Evolutionary conservation across 2,329 filamentous ascomycete species (phyloP).

Genomic region (Phialophora verrucosa): DNA sequence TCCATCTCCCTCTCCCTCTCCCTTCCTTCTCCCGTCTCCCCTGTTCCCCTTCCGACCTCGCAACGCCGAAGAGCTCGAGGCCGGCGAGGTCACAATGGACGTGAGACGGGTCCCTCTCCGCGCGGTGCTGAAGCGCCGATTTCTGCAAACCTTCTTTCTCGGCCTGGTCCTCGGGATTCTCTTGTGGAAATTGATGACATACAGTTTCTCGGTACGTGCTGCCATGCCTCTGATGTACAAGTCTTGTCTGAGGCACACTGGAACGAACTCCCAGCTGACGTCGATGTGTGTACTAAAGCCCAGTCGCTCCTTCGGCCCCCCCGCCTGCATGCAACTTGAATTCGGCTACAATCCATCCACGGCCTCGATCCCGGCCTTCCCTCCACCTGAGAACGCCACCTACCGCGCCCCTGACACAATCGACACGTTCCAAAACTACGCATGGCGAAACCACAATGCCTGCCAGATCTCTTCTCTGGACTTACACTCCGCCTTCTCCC

Average conservation of each 20-base stretch:
- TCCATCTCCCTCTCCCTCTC: conserved; percentile 9
- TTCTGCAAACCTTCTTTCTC: conserved; percentile 11
- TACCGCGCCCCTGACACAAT: conserved; percentile 41
- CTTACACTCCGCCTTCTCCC: conserved; percentile 48
- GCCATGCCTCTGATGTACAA: conserved; percentile 5
- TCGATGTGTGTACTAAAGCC: not conserved
- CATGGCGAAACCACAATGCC: conserved; percentile 46
- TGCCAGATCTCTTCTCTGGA: conserved; percentile 56
- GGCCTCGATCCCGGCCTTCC: conserved; percentile 31
- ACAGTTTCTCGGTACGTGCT: conserved; percentile 17
- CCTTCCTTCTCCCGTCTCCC: not conserved
- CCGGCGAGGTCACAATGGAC: conserved; percentile 22
- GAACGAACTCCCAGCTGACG: not conserved
- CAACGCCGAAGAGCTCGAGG: conserved; percentile 13
- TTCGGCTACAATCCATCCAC: conserved; percentile 5
- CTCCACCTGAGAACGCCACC: conserved; percentile 40
- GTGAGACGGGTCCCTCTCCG: conserved; percentile 12
- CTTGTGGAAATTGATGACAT: conserved; percentile 9
- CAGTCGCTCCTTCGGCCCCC: conserved; percentile 8
- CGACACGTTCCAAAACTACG: conserved; percentile 52
- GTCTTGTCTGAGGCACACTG: not conserved
- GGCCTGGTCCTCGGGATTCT: conserved; percentile 17
- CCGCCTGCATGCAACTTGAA: conserved; percentile 7
- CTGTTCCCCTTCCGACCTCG: conserved; percentile 7
- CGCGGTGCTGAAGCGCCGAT: conserved; percentile 7